These are phyloP conservation scores for Raffaelea albimanens DNA, from an alignment of 2,329 filamentous ascomycete genomes.

Conservation along the genomic window DNA sequence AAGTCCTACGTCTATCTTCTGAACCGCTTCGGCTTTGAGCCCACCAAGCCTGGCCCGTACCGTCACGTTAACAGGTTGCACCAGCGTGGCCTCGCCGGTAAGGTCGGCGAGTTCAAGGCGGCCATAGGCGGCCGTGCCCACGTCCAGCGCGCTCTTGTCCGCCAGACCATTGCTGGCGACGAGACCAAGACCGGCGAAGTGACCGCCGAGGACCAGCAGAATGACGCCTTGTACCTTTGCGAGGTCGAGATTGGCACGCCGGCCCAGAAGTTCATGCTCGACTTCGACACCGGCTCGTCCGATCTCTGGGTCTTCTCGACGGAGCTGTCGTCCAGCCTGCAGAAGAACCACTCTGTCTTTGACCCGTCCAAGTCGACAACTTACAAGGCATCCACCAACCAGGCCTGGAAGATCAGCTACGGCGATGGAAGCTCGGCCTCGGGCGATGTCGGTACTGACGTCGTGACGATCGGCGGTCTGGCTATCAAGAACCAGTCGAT, in stretches of 20 bases:
- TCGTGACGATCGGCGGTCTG: conserved; percentile 52
- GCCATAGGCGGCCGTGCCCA: conserved; percentile 38
- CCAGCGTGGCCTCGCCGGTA: conserved; percentile 33
- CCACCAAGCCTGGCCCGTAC: conserved; percentile 44
- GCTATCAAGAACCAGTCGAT: conserved; percentile 52
- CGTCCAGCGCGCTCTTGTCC: conserved; percentile 36
- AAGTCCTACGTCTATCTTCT: conserved; percentile 56
- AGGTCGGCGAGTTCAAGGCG: conserved; percentile 21
- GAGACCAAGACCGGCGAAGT: conserved; percentile 34
- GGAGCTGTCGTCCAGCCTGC: conserved; percentile 27
- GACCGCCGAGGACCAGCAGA: conserved; percentile 54
- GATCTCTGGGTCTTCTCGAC: conserved; percentile 59
- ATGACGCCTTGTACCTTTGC: conserved; percentile 57
- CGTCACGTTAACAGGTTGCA: conserved; percentile 36
- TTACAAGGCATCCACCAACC: conserved; percentile 37
- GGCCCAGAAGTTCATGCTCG: conserved; percentile 48
- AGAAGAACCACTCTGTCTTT: conserved; percentile 44
- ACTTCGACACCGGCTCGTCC: conserved; percentile 63
- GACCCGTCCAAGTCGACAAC: conserved; percentile 52
- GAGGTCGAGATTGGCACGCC: conserved; percentile 57
- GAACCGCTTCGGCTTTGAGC: conserved; percentile 38
- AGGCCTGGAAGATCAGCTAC: conserved; percentile 57
- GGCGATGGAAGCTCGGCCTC: conserved; percentile 59
- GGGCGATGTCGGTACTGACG: conserved; percentile 55
- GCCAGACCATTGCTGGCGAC: conserved; percentile 13